Evolutionary conservation across 495 filamentous ascomycete species (phyloP).

Genomic region (Diplogelasinospora grovesii): DNA sequence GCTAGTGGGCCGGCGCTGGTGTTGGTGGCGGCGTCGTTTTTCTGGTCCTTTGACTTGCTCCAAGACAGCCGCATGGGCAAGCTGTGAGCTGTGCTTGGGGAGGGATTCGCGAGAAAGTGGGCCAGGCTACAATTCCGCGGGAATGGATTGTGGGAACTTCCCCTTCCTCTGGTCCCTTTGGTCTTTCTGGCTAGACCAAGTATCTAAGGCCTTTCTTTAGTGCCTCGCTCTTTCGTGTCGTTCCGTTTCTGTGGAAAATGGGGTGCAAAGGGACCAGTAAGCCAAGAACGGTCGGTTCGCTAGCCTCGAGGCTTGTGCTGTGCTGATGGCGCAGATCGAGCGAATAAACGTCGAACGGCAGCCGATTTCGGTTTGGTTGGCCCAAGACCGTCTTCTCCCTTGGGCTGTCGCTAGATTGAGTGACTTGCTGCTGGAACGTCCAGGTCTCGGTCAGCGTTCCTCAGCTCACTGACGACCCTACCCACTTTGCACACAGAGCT

Average conservation of each 20-base stretch:
- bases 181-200: background rate
- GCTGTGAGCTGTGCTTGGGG: background rate
- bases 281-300: slow-evolving; percentile 8
- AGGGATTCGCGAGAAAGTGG: slow-evolving; percentile 4
- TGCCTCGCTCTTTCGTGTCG: slow-evolving; percentile 7
- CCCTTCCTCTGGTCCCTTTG: slow-evolving; percentile 2
- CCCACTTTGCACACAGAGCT: no score
- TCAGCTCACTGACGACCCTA: no score
- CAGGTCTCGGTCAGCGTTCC: no score
- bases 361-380: slow-evolving; percentile 9
- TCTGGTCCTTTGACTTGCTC: slow-evolving; percentile 6
- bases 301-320: slow-evolving; percentile 11
- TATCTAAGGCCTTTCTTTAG: no score
- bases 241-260: slow-evolving; percentile 5
- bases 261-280: background rate
- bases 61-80: slow-evolving; percentile 6
- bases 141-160: slow-evolving; percentile 10
- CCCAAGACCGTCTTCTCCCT: no score
- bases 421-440: no score
- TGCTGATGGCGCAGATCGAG: slow-evolving; percentile 21
- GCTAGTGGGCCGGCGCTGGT: background rate
- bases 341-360: slow-evolving; percentile 16
- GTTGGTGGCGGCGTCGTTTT: slow-evolving; percentile 7
- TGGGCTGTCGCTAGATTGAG: no score
- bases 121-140: slow-evolving; percentile 7